Conservation (phyloP, 805 yeast genomes). For the Yamadazyma paraphyllophila region DNA sequence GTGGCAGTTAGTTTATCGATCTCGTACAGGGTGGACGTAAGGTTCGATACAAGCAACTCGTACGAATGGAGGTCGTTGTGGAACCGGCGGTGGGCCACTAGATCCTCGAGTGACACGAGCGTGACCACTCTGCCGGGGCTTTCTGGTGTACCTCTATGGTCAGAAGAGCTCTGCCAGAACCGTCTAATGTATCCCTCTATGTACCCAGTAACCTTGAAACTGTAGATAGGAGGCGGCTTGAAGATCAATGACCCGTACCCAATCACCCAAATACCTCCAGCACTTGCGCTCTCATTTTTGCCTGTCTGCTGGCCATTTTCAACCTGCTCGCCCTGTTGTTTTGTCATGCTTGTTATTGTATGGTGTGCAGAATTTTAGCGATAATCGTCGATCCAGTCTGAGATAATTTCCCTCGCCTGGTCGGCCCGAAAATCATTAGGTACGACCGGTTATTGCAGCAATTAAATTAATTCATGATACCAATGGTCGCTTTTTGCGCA, state of each 20-base stretch:
- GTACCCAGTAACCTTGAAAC: constrained; percentile 65
- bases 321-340: not conserved
- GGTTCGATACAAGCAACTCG: constrained; percentile 20
- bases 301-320: no score
- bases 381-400: no score
- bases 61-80: constrained; percentile 41
- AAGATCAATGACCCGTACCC: constrained; percentile 90
- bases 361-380: no score
- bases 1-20: constrained; percentile 31
- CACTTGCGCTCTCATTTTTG: not conserved
- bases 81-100: constrained; percentile 40
- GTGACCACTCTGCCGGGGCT: constrained; percentile 91
- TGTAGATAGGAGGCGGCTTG: constrained; percentile 81
- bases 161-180: constrained; percentile 90
- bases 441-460: no score
- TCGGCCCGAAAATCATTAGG: no score
- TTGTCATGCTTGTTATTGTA: not conserved
- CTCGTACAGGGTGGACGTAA: not conserved
- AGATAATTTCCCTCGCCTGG: no score
- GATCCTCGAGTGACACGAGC: constrained; percentile 58
- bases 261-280: constrained; percentile 67
- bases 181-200: constrained; percentile 74
- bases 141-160: constrained; percentile 86
- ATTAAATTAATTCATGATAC: no score
- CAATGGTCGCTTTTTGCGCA: no score